Evolutionary conservation across 805 yeast genomes (phyloP).

Genomic region (Metschnikowia reukaufii): DNA sequence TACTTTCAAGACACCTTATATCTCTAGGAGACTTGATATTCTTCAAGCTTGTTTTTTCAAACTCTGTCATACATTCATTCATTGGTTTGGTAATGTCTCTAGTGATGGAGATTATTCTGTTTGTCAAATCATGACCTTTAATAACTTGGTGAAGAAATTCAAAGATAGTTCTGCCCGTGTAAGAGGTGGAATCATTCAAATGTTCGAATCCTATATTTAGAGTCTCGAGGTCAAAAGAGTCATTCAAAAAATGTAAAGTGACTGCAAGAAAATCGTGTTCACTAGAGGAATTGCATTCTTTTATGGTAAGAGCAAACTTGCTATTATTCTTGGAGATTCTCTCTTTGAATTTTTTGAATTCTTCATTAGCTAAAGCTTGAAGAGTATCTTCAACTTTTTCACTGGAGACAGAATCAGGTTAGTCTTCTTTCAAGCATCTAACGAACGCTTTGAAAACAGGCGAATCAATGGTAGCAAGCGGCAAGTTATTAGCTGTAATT

Average conservation of each 20-base stretch:
- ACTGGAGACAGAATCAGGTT: not conserved
- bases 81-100: conserved; percentile 6
- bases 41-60: not conserved
- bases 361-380: not conserved
- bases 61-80: conserved; percentile 1
- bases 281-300: conserved; percentile 1
- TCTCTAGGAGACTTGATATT: not conserved
- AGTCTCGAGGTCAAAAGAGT: not conserved
- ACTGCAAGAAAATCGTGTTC: not conserved
- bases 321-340: conserved; percentile 1
- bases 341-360: not conserved
- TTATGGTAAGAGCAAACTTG: conserved; percentile 4
- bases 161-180: conserved; percentile 1
- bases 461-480: not conserved
- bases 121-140: not conserved
- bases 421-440: not conserved
- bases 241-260: conserved; percentile 4
- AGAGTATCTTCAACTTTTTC: not conserved
- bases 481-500: conserved; percentile 2
- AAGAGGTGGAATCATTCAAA: conserved; percentile 2
- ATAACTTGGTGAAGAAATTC: not conserved
- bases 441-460: not conserved
- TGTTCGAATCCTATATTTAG: conserved; percentile 3
- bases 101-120: conserved; percentile 2
- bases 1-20: conserved; percentile 2